Percentiles rank a stretch among this genome's conserved stretches.
Evolutionary conservation across 176 grass and related monocot genomes (phyloP).

Genomic region (Phoenix dactylifera): DNA sequence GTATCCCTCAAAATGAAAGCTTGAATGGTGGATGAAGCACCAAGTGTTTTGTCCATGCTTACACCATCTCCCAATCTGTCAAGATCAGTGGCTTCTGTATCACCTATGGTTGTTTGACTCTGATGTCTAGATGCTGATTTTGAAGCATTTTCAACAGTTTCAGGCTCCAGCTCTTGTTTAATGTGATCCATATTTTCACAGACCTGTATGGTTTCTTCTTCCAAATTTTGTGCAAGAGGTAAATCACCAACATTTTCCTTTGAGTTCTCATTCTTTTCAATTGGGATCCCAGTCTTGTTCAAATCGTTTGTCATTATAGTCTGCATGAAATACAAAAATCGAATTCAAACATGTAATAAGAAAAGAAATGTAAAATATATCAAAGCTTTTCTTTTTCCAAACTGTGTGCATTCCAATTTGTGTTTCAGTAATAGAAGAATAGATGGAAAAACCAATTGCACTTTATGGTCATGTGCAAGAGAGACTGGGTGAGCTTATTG

Average conservation of each 20-base stretch:
- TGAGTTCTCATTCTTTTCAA: not conserved
- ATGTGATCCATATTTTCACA: not conserved
- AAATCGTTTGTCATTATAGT: not conserved
- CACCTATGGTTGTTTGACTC: not conserved
- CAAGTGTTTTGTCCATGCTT: not conserved
- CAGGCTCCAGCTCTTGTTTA: not conserved
- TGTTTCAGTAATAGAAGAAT: not conserved
- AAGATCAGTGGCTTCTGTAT: not conserved
- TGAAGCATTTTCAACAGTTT: not conserved
- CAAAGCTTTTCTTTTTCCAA: not conserved
- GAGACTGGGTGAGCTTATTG: no score
- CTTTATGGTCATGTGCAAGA: no score
- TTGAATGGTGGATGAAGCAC: not conserved
- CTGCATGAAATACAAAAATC: not conserved
- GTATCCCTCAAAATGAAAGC: no score
- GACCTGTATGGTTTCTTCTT: not conserved
- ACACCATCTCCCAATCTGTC: not conserved
- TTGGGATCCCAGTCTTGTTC: not conserved
- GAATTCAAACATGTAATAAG: not conserved
- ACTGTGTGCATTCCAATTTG: not conserved
- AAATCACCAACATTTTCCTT: not conserved
- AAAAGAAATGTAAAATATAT: not conserved
- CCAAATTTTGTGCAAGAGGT: not conserved
- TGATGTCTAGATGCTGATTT: not conserved
- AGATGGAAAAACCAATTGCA: no score